Conservation (phyloP, 202 grass and related monocot genomes). For the Eragrostis tef region DNA sequence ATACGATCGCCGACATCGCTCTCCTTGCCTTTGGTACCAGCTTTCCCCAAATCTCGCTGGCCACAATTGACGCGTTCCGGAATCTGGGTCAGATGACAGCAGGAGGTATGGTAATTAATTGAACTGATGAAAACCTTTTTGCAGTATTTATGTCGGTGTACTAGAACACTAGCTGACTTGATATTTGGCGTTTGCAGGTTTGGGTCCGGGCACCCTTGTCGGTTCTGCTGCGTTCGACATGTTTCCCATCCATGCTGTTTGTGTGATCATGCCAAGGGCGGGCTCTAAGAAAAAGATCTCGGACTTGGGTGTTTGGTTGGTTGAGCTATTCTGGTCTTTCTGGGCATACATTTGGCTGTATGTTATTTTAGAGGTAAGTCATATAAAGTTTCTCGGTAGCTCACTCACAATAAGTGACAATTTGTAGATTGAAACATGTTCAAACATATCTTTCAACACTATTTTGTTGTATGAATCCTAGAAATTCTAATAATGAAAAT, state of each 20-base stretch:
- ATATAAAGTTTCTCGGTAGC: too few relatives aligned
- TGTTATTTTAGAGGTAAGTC: constrained; percentile 79
- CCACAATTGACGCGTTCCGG: constrained; percentile 78
- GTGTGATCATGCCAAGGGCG: constrained; percentile 81
- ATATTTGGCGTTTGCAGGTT: constrained; percentile 52
- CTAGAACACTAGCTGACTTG: neutral
- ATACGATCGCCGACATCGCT: constrained; percentile 79
- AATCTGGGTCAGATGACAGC: constrained; percentile 77
- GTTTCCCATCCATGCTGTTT: constrained; percentile 93
- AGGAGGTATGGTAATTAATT: constrained; percentile 61
- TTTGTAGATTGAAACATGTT: neutral
- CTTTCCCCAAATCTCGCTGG: constrained; percentile 90
- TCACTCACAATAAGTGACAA: too few relatives aligned
- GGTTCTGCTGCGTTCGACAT: constrained; percentile 94
- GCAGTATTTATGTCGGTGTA: neutral
- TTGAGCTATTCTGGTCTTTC: constrained; percentile 89
- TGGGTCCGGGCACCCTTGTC: constrained; percentile 86
- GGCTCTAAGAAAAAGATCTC: constrained; percentile 89
- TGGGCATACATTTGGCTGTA: constrained; percentile 96
- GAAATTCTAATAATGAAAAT: neutral
- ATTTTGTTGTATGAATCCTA: neutral
- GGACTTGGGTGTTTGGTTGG: constrained; percentile 86
- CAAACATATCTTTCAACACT: neutral
- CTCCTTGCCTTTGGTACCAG: constrained; percentile 93
- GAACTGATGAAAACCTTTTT: neutral